Evolutionary conservation across 768 basidiomycete species (phyloP), one percentile per base, ranked within the genome.

Genomic region (Trametes coccinea): DNA sequence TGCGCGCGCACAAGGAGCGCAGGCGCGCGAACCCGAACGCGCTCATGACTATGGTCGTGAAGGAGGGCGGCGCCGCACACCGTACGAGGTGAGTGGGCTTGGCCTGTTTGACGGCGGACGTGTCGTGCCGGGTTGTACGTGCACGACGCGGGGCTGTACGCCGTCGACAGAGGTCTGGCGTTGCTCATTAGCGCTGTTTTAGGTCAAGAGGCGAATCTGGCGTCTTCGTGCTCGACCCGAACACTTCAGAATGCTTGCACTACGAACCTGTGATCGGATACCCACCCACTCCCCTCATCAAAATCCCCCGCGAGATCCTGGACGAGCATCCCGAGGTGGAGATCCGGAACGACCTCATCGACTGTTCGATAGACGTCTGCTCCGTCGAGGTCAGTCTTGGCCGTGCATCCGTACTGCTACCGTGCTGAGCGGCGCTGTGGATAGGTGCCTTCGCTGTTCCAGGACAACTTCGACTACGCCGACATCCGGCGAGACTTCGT

Each of bases 401-500:
- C 34, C 51, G 8, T 27, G 6, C 6, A 33, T 37, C 22, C 10
- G 5, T 52, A 17, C 50, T 53, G 6, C 48, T 40, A 22, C 11
- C 6, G 55, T 33, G 46, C 53, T n/a, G 39, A 34, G 39, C 16
- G 34, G 5, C 11, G 2, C 14, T 31, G 39, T 33, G 51, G 13
- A 43, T 67, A 97, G 90, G 92, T 98, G 40, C 95, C 94, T 1
- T 95, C 95, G 1, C 73, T 98, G 4, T 99, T 98, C 77, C 94
- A 95, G 72, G 97, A 98, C 76, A 98, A 98, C 76, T 99, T 99
- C 70, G 97, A 98, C 76, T 98, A 95, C 70, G 86, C 87, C 13
- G 93, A 95, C 75, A 83, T 98, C 62, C 86, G 95, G 59, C 81
- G 86, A 66, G 94, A 98, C 75, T 97, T 99, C 69, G 90, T 98